Base-by-base conservation (phyloP, 163 green algal species). In the Scenedesmus sp. region DNA sequence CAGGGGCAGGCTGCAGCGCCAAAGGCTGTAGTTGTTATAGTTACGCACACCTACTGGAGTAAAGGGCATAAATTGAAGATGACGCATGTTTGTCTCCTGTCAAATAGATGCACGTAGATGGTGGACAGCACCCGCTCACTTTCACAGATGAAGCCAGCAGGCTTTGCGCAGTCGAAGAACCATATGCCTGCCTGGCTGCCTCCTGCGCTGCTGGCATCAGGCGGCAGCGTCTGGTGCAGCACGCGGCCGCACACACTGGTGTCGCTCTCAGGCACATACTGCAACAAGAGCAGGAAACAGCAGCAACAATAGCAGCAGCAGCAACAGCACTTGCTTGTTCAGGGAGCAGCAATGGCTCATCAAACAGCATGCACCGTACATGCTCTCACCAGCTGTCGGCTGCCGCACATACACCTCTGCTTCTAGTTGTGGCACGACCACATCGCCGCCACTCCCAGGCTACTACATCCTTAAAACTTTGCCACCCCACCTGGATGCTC, bases 111-210 rank as follows among this genome's bases (percentile, higher is more conserved):
- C 59, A 64, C 59, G 9, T 15, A 15, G 59, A 15, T 64, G 59
- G 9, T 15, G 59, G 59, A 12, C 52, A 6, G 23, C 79, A 86
- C 8, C 74, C 56, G 57, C 88, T 81, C 73, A 92, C 77, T 92
- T 13, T 92, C 34, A 46, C 88, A 92, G 13, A 92, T 81, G 34
- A 81, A 92, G 15, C 59, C 59, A 13, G 88, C 77, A 59, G 82
- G 60, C 34, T 88, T 92, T 2, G n/a, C 52, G 70, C 88, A 92
- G 77, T 88, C 88, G 73, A 84, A 92, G 62, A 84, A 92, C 88
- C 82, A 88, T 4, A 88, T 46, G 56, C 82, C 82, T 15, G 82
- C 54, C 81, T 18, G 55, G 81, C 54, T 86, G 81, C 16, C 57
- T 26, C 7, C 81, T 34, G 81, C 15, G 52, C 8, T 54, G 18